Evolutionary conservation across 2,329 filamentous ascomycete genomes (phyloP).

Genomic region (Colletotrichum sp.): DNA sequence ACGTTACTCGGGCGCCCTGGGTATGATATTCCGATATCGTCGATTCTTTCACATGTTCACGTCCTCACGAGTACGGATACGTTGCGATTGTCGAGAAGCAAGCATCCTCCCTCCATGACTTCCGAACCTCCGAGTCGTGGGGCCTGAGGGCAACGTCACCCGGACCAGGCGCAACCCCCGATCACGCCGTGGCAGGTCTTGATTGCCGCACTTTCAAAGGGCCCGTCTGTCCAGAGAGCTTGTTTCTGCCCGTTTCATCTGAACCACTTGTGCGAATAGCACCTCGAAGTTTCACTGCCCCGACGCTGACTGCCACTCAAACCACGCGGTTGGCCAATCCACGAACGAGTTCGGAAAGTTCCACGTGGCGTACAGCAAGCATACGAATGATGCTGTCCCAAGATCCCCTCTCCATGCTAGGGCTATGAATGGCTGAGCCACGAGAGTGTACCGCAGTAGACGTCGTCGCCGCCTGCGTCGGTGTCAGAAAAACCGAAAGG

Average conservation of each 20-base stretch:
- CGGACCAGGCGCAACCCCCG: neutral
- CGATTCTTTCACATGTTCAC: neutral
- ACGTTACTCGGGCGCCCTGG: neutral
- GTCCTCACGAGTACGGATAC: slow-evolving; percentile 13
- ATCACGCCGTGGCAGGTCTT: neutral
- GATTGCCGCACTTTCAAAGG: neutral
- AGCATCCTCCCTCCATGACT: neutral
- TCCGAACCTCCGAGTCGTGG: neutral
- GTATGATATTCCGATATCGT: neutral
- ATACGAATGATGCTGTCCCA: neutral
- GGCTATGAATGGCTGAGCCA: neutral
- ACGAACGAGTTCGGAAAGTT: neutral
- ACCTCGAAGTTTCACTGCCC: neutral
- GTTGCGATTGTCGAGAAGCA: neutral
- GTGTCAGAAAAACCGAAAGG: neutral
- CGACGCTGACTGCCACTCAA: neutral
- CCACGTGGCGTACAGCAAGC: neutral
- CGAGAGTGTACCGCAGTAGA: neutral
- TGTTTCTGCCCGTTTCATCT: slow-evolving; percentile 16
- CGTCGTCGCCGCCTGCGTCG: neutral
- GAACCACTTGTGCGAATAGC: neutral
- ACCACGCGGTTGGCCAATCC: neutral
- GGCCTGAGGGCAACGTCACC: neutral
- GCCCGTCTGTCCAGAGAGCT: neutral
- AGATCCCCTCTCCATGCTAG: neutral